Evolutionary conservation across 1,139 yeast species (phyloP), one percentile per base, ranked within the genome.

Genomic region (Blastobotrys petasosporus): DNA sequence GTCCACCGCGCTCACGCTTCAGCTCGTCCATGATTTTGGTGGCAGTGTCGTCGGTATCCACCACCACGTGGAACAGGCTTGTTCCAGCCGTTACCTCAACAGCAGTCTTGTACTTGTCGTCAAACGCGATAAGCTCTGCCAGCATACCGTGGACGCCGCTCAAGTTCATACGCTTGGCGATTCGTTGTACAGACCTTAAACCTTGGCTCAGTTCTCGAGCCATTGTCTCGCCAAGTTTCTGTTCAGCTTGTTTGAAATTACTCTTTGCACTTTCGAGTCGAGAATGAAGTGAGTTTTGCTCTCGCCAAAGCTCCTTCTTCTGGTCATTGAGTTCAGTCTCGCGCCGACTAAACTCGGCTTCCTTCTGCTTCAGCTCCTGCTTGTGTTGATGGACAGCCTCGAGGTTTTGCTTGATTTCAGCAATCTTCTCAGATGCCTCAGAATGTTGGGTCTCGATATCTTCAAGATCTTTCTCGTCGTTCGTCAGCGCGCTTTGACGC

Each of bases 71-170:
- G 60, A 88, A 90, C 42, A 92, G 68, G 2, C 95, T 76, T 51
- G 78, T 81, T 1, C 97, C 97, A 11, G 95, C 97, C 39, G 87
- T 77, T 4, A 85, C 92, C 60, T 90, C 97, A 1, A 85, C 84
- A 0, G 97, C 94, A 1, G 82, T 76, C 60, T 84, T 83, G 61
- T 87, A 90, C 56, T 85, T 86, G 46, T 85, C 90, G 55, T 82
- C 83, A 2, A 87, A 92, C 47, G 74, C 74, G 49, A 92, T 83
- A 32, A 92, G 68, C 53, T 88, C 95, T 31, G 94, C 94, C 17
- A 92, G 65, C 0, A 95, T 82, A 0, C 98, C 98, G 64, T 76
- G 80, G 2, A 87, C 94, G 6, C 82, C 77, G 1, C 68, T 64
- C 33, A 88, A 63, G 9, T 78, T 77, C 42, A 85, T 65, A 11